These are phyloP conservation scores for Termitomyces sp. DNA, from an alignment of 768 basidiomycete species.

Conservation along the genomic window DNA sequence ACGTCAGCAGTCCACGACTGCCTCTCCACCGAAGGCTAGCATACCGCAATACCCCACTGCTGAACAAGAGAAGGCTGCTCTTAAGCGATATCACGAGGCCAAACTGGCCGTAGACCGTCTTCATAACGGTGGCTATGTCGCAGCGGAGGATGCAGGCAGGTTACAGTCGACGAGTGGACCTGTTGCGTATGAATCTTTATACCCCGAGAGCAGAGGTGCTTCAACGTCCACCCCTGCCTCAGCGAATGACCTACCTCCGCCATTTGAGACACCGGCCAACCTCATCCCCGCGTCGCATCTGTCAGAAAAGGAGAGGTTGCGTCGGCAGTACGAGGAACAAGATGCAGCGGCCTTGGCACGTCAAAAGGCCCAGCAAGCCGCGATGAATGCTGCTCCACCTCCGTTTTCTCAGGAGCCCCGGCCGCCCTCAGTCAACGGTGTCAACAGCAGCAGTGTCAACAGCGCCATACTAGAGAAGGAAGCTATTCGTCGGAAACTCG, in stretches of 20 bases:
- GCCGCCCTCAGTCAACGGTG: constrained; percentile 16
- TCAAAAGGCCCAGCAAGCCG: constrained; percentile 17
- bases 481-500: constrained; percentile 49
- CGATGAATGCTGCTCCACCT: constrained; percentile 14
- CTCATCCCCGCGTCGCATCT: constrained; percentile 34
- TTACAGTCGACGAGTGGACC: constrained; percentile 31
- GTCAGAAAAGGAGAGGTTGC: constrained; percentile 69
- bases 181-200: constrained; percentile 62
- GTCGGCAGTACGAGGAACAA: constrained; percentile 60
- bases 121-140: constrained; percentile 33
- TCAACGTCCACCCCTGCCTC: constrained; percentile 22
- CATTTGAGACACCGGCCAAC: constrained; percentile 43
- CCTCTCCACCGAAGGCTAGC: constrained; percentile 7
- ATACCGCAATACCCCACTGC: constrained; percentile 57
- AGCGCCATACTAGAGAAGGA: constrained; percentile 51
- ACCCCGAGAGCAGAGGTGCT: constrained; percentile 33
- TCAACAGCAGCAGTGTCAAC: constrained; percentile 6
- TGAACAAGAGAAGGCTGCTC: constrained; percentile 71
- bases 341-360: constrained; percentile 50
- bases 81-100: constrained; percentile 66
- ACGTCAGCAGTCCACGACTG: constrained; percentile 5
- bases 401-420: constrained; percentile 8
- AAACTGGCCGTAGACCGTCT: constrained; percentile 65
- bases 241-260: constrained; percentile 43
- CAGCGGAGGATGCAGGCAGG: constrained; percentile 10